Evolutionary conservation across 139 green algal species (phyloP).

Genomic region (Tetraselmis chui): DNA sequence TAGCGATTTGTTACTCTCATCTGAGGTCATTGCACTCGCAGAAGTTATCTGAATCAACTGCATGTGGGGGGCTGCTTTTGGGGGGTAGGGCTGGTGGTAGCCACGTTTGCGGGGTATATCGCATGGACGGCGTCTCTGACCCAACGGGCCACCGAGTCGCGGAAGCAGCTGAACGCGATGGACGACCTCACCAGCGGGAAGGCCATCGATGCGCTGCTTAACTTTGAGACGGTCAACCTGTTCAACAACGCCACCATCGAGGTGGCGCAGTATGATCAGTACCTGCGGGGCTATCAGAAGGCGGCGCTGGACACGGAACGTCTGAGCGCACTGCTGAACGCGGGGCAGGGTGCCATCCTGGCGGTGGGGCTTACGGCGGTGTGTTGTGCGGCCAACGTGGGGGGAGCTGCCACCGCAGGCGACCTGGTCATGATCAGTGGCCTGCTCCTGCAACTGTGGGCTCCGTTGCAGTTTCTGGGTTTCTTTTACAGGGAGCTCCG

Average conservation of each 20-base stretch:
- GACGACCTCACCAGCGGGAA: conserved; percentile 83
- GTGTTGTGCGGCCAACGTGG: background rate
- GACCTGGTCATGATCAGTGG: conserved; percentile 85
- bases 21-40: too few species aligned
- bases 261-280: conserved; percentile 60
- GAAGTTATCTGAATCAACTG: too few species aligned
- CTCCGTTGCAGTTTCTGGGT: conserved; percentile 83
- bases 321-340: conserved; percentile 76
- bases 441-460: conserved; percentile 91
- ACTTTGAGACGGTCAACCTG: conserved; percentile 83
- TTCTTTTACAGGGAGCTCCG: conserved; percentile 84
- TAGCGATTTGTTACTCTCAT: too few species aligned
- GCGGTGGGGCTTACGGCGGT: conserved; percentile 59
- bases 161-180: conserved; percentile 69
- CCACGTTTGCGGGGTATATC: conserved; percentile 83
- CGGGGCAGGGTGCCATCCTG: conserved; percentile 81
- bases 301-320: conserved; percentile 61
- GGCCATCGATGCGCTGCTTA: conserved; percentile 88
- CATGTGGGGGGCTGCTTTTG: too few species aligned
- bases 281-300: conserved; percentile 46
- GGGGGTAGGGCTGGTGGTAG: conserved; percentile 56
- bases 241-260: conserved; percentile 67
- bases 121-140: conserved; percentile 77
- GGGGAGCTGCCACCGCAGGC: conserved; percentile 41
- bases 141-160: conserved; percentile 32